Conservation (phyloP, 148 eudicot genomes). For the Nyssa sinensis region DNA sequence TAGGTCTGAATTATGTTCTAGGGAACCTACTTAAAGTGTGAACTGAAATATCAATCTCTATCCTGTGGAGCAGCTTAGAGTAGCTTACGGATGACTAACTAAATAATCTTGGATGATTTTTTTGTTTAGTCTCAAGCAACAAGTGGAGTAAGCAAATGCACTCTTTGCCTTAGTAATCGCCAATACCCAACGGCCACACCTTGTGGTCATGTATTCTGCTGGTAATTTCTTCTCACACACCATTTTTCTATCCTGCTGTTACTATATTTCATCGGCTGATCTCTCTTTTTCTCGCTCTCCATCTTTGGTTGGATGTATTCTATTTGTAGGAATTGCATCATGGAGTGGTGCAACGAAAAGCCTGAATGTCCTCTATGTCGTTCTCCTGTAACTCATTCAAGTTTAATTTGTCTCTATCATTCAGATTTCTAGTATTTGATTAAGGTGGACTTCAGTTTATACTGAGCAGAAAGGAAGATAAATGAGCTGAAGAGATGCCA, state of each 20-base stretch:
- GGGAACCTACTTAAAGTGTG: no score
- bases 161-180: constrained; percentile 90
- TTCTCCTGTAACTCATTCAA: constrained; percentile 85
- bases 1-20: no score
- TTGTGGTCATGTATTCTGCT: constrained; percentile 99
- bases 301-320: not conserved
- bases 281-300: constrained; percentile 1
- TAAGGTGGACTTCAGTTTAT: not conserved
- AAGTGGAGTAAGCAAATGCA: constrained; percentile 77
- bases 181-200: constrained; percentile 95
- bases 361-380: constrained; percentile 99
- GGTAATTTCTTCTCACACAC: constrained; percentile 46
- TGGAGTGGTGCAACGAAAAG: constrained; percentile 99
- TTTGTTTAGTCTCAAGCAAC: constrained; percentile 44
- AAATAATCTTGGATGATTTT: not conserved
- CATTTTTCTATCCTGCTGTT: not conserved
- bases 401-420: constrained; percentile 89
- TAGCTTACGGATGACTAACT: not conserved
- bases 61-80: not conserved
- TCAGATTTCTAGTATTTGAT: constrained; percentile 64
- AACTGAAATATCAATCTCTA: constrained; percentile 2
- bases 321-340: constrained; percentile 80
- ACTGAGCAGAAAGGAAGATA: not conserved
- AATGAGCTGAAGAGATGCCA: not conserved
- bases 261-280: not conserved